Percentiles rank a stretch among this genome's conserved stretches.
These are phyloP conservation scores for Xylariales sp. DNA, from an alignment of 2,329 filamentous ascomycete genomes.

Conservation along the genomic window DNA sequence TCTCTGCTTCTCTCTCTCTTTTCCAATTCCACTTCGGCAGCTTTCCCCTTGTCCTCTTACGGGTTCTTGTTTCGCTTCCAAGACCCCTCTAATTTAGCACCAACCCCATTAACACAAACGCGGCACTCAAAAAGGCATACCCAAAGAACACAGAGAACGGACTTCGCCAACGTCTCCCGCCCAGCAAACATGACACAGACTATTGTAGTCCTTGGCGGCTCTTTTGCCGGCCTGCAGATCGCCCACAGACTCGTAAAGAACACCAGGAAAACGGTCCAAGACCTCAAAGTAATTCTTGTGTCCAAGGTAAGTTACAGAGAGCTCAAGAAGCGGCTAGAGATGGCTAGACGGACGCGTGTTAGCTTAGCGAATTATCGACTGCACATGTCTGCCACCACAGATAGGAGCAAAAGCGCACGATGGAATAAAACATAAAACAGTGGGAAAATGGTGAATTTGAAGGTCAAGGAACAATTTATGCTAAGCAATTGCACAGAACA, in stretches of 20 bases:
- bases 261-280: slow-evolving; percentile 35
- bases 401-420: no score
- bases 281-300: slow-evolving; percentile 51
- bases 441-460: background rate
- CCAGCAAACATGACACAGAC: slow-evolving; percentile 42
- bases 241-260: slow-evolving; percentile 53
- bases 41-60: no score
- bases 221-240: slow-evolving; percentile 47
- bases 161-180: slow-evolving; percentile 10
- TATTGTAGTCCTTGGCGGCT: slow-evolving; percentile 50
- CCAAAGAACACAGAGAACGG: slow-evolving; percentile 5
- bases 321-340: no score
- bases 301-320: slow-evolving; percentile 52
- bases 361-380: no score
- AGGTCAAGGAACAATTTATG: background rate
- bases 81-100: no score
- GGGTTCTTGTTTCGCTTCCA: no score
- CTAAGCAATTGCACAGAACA: slow-evolving; percentile 34
- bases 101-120: no score
- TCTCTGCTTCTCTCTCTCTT: no score
- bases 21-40: no score
- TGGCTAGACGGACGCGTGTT: no score
- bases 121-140: background rate
- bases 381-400: no score
- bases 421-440: background rate